Base-by-base conservation (phyloP, 2,329 filamentous ascomycete species). In the Fusarium temperatum region DNA sequence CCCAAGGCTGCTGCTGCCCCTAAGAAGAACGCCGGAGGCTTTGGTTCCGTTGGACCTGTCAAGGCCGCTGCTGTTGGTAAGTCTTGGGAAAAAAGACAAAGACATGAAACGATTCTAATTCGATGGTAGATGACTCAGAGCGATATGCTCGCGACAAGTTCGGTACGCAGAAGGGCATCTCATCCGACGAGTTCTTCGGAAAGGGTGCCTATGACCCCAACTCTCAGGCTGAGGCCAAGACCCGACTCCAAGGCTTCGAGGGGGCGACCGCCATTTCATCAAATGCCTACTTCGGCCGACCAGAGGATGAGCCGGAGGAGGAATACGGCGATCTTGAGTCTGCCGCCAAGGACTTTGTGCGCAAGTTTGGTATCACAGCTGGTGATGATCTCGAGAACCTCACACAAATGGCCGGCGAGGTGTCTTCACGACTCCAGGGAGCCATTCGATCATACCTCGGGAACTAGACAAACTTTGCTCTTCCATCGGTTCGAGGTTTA, bases 161-260 rank as follows among this genome's bases (percentile, higher is more conserved):
- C 79, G 96, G 95, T 69, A 84, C 84, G 48, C 96, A 99, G 82
- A 98, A 98, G 87, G 94, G 94, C 77, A 99, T 99, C 76, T 98
- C 95, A 1, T 98, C 95, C 1, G 96, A 99, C 82, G 96, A 99
- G 82, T 99, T 97, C 88, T 99, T 99, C 81, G 95, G 96, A 79
- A 96, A 96, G 82, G 94, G 95, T 60, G 85, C 89, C 63, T 98
- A 92, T 83, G 95, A 99, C 81, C 91, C 95, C 42, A 88, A 87
- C 63, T 90, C 92, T 14, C 93, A 96, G 80, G 87, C 91, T 58
- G 96, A 98, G 85, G 96, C 96, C 77, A 97, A 97, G 86, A 87
- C 88, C 30, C 91, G 96, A 45, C 89, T 99, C 61, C 92, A 94
- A 85, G 94, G 95, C 53, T 99, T 99, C 80, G 96, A 98, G 83